Evolutionary conservation across 768 basidiomycete genomes (phyloP), one percentile per base, ranked within the genome.

Genomic region (Tulasnella sp.): DNA sequence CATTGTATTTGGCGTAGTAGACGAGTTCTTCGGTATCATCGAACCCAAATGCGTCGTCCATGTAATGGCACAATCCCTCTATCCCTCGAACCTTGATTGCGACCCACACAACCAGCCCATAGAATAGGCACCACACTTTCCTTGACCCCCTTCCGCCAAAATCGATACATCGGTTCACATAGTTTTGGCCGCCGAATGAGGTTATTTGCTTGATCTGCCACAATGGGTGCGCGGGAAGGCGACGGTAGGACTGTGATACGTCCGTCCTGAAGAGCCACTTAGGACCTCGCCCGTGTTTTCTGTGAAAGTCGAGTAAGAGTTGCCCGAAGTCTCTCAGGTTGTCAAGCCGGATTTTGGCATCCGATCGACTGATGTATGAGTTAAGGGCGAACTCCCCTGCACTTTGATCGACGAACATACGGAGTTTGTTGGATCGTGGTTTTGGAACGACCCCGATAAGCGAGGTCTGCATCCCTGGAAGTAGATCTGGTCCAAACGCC

Each of bases 171-270:
- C 71, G 63, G 60, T 74, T 73, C 17, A 76, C 63, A 51, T 69
- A 64, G 0, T 44, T 60, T 9, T 55, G 4, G 23, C 65, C 68
- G 34, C 70, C 67, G 0, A 65, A 65, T 15, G 64, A 64, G 3
- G 71, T 66, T 0, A 75, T 52, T 43, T 77, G 76, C 11, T 72
- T 73, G 0, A 77, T 56, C 45, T 78, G 74, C 76, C 75, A 77
- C 0, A 66, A 48, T 0, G 70, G 72, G 49, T 76, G 72, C 63
- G 76, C 67, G 0, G 75, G 77, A 10, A 75, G 50, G 0, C 68
- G 66, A 0, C 70, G 63, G 27, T 75, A 78, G 0, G 77, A 77
- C 11, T 72, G 65, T 0, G 68, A 56, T 0, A 78, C 68, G 52
- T 78, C 73, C 0, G 72, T 71, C 34, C 76, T 77, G 64, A 67